Conservation (phyloP, 2,329 filamentous ascomycete species). For the Rachicladosporium sp. region DNA sequence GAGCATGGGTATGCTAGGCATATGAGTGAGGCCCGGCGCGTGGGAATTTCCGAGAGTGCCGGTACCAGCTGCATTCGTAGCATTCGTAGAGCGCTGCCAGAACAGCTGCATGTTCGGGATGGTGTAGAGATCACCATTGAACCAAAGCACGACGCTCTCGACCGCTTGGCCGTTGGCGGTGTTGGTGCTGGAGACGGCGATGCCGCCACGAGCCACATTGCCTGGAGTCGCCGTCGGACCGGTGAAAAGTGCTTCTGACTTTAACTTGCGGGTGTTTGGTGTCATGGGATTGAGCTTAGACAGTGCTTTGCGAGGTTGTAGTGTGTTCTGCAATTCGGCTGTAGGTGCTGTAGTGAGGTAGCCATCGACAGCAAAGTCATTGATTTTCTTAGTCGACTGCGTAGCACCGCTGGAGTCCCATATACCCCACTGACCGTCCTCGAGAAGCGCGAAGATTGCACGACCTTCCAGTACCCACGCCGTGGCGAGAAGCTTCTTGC, state of each 20-base stretch:
- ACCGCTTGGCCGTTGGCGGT: constrained; percentile 24
- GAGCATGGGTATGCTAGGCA: constrained; percentile 29
- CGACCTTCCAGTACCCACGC: constrained; percentile 36
- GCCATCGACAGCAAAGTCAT: constrained; percentile 19
- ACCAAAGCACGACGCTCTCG: constrained; percentile 37
- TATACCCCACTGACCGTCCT: constrained; percentile 41
- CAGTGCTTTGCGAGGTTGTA: constrained; percentile 22
- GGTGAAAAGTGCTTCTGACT: constrained; percentile 33
- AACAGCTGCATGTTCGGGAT: constrained; percentile 34
- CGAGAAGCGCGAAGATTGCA: constrained; percentile 34
- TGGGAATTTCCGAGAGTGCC: constrained; percentile 22
- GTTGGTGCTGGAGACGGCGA: constrained; percentile 26
- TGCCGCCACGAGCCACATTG: constrained; percentile 27
- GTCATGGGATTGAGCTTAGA: constrained; percentile 37
- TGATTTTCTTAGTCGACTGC: constrained; percentile 10
- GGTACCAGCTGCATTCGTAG: constrained; percentile 12
- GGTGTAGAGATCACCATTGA: constrained; percentile 31
- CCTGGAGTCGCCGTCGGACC: constrained; percentile 23
- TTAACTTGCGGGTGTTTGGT: constrained; percentile 36
- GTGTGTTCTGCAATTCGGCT: constrained; percentile 11
- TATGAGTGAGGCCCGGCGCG: constrained; percentile 28
- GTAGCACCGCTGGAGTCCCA: constrained; percentile 28
- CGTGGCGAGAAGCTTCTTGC: constrained; percentile 37
- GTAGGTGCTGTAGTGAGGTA: constrained; percentile 16
- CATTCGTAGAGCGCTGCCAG: constrained; percentile 29